A percentile compares a stretch with the other conserved stretches of the same genome.
These are phyloP conservation scores for Gymnopus androsaceus DNA, from an alignment of 1,284 basidiomycete genomes.

Conservation along the genomic window DNA sequence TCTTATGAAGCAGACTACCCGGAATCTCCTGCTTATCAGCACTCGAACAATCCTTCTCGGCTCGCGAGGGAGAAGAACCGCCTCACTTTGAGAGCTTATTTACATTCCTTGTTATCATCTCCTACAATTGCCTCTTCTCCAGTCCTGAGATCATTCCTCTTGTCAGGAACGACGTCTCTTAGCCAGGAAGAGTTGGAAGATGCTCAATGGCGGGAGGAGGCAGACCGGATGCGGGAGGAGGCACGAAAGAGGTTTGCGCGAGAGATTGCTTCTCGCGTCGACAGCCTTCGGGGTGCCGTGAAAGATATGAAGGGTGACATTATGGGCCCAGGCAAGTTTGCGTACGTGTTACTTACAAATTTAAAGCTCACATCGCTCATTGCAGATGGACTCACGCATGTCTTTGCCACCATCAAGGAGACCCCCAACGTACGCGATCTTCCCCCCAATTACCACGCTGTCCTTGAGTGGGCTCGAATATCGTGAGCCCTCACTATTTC, in stretches of 20 bases:
- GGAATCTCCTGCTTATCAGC: slow-evolving; percentile 17
- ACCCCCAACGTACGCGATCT: slow-evolving; percentile 80
- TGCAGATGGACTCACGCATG: slow-evolving; percentile 80
- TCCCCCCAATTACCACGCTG: slow-evolving; percentile 84
- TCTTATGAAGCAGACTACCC: slow-evolving; percentile 22
- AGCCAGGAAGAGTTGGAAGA: slow-evolving; percentile 81
- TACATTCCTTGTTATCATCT: slow-evolving; percentile 79
- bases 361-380: slow-evolving; percentile 5
- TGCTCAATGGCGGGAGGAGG: slow-evolving; percentile 79
- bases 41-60: slow-evolving; percentile 41
- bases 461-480: slow-evolving; percentile 96
- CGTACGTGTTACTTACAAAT: not conserved
- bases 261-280: slow-evolving; percentile 87
- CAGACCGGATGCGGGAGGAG: slow-evolving; percentile 87
- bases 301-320: slow-evolving; percentile 91
- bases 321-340: slow-evolving; percentile 68
- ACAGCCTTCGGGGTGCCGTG: slow-evolving; percentile 83
- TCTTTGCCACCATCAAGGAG: slow-evolving; percentile 87
- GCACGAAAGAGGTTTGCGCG: slow-evolving; percentile 83
- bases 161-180: slow-evolving; percentile 75
- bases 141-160: slow-evolving; percentile 84
- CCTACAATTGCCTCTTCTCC: slow-evolving; percentile 81
- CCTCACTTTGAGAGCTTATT: slow-evolving; percentile 90
- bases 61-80: slow-evolving; percentile 93
- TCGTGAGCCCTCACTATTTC: slow-evolving; percentile 59